Conservation (phyloP, 2,329 filamentous ascomycete species). For the Aureobasidium musti region DNA sequence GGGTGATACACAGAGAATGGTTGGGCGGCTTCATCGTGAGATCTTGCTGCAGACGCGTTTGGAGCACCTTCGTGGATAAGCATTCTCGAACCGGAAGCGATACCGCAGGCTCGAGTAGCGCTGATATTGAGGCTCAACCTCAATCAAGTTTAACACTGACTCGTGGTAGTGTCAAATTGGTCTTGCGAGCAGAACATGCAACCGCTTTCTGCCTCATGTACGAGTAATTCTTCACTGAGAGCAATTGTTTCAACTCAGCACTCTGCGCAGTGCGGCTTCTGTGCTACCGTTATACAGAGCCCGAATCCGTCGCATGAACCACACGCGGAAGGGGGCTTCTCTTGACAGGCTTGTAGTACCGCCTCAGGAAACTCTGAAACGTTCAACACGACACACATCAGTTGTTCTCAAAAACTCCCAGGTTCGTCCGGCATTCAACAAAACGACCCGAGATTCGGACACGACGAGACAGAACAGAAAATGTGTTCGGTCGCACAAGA, state of each 20-base stretch:
- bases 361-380: constrained; percentile 16
- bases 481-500: constrained; percentile 16
- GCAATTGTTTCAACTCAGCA: constrained; percentile 1
- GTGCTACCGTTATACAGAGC: constrained; percentile 24
- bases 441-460: not conserved
- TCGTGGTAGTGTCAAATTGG: not conserved
- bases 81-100: constrained; percentile 1
- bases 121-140: not conserved
- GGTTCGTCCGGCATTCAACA: constrained; percentile 18
- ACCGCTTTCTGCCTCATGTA: not conserved
- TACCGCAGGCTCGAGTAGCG: constrained; percentile 1
- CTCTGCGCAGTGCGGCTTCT: constrained; percentile 5
- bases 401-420: constrained; percentile 7
- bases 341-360: constrained; percentile 27
- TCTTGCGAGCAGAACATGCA: not conserved
- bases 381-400: constrained; percentile 22
- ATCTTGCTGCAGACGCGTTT: constrained; percentile 8
- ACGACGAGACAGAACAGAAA: constrained; percentile 1
- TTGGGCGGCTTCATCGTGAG: constrained; percentile 23
- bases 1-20: constrained; percentile 15
- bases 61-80: not conserved
- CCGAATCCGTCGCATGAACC: constrained; percentile 27
- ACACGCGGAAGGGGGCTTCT: constrained; percentile 23
- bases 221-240: not conserved
- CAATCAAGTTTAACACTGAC: not conserved